Conservation (phyloP, 306 rosid species). For the Bauhinia variegata region DNA sequence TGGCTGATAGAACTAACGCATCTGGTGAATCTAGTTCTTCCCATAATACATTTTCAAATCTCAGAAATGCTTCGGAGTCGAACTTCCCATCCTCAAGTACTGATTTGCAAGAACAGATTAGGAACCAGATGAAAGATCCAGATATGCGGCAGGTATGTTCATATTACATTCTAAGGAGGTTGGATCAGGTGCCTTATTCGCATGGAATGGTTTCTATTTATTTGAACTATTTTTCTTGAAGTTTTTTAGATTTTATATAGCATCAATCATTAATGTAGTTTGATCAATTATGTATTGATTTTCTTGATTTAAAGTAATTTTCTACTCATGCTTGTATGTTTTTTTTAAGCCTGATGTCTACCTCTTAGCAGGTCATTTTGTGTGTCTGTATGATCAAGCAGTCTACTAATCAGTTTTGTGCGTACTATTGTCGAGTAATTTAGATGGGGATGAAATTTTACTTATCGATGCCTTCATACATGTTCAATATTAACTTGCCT, state of each 20-base stretch:
- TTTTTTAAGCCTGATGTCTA: constrained; percentile 10
- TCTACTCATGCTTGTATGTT: neutral
- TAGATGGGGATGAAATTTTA: constrained; percentile 4
- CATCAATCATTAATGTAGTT: neutral
- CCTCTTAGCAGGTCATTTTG: constrained; percentile 16
- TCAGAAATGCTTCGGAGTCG: constrained; percentile 55
- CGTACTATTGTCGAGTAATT: constrained; percentile 13
- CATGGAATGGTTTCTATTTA: constrained; percentile 21
- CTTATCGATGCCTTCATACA: neutral
- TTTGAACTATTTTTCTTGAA: neutral
- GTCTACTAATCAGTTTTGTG: constrained; percentile 3
- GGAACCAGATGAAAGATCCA: constrained; percentile 96
- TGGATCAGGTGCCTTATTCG: neutral
- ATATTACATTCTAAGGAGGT: constrained; percentile 23
- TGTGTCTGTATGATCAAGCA: neutral
- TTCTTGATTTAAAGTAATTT: neutral
- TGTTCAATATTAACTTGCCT: constrained; percentile 12
- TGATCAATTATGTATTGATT: constrained; percentile 3
- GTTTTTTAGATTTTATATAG: neutral
- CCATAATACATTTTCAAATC: constrained; percentile 45
- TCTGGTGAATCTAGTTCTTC: constrained; percentile 60
- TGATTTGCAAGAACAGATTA: constrained; percentile 94
- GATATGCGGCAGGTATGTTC: constrained; percentile 85
- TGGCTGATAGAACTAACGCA: constrained; percentile 35
- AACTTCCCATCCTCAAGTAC: constrained; percentile 67